These are phyloP conservation scores for Arabis hirsuta DNA, from an alignment of 345 rosid genomes.

Conservation along the genomic window DNA sequence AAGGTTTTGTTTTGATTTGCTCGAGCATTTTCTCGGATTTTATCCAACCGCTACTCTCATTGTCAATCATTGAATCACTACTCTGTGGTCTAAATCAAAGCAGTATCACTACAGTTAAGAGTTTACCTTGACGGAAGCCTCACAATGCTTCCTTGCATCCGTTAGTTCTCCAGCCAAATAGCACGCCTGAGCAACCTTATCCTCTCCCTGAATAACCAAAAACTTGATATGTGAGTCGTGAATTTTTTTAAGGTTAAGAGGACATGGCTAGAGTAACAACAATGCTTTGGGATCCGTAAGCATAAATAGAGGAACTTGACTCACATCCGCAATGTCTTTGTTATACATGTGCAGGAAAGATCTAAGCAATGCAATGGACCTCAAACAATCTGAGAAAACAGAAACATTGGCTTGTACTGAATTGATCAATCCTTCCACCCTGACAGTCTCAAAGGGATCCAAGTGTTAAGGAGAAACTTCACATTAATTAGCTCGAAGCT, in stretches of 20 bases:
- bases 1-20: not conserved
- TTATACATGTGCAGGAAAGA: constrained; percentile 64
- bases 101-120: not conserved
- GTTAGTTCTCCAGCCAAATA: constrained; percentile 62
- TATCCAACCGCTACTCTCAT: constrained; percentile 1
- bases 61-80: constrained; percentile 5
- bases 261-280: constrained; percentile 3
- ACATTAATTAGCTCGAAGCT: constrained; percentile 16
- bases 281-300: not conserved
- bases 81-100: constrained; percentile 13
- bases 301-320: constrained; percentile 29
- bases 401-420: constrained; percentile 44
- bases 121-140: constrained; percentile 65
- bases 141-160: constrained; percentile 64
- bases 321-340: constrained; percentile 77
- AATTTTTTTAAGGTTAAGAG: not conserved
- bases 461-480: constrained; percentile 17
- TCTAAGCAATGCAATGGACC: constrained; percentile 58
- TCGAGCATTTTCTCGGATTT: not conserved
- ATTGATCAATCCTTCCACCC: constrained; percentile 58
- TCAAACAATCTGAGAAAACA: constrained; percentile 54
- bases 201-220: constrained; percentile 62
- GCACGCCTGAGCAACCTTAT: constrained; percentile 69
- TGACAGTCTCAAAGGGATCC: constrained; percentile 34
- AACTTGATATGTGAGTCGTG: not conserved